Conservation (phyloP, 768 basidiomycete genomes). For the Mycena belliarum region DNA sequence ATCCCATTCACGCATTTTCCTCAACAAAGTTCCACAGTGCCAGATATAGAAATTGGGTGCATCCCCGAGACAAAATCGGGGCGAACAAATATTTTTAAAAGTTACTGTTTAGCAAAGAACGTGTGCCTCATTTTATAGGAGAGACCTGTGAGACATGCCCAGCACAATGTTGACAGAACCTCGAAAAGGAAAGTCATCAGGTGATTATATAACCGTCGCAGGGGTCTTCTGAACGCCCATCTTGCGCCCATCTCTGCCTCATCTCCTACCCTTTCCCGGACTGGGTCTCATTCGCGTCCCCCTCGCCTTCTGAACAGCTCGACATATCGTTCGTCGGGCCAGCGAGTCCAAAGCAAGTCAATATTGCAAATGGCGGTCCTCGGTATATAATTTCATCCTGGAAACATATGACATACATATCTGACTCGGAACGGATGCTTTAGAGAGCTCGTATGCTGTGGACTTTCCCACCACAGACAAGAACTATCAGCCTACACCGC, state of each 20-base stretch:
- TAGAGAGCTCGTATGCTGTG: conserved; percentile 14
- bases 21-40: too few species aligned
- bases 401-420: conserved; percentile 10
- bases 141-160: too few species aligned
- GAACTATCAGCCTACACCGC: conserved; percentile 32
- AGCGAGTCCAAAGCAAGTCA: not conserved
- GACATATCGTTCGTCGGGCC: not conserved
- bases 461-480: conserved; percentile 25
- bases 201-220: not conserved
- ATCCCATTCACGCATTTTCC: too few species aligned
- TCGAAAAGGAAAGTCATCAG: not conserved
- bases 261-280: too few species aligned
- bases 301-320: not conserved
- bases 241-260: not conserved
- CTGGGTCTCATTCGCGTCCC: not conserved
- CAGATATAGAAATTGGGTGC: too few species aligned
- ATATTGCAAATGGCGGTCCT: conserved; percentile 17
- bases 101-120: too few species aligned
- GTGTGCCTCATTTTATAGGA: too few species aligned
- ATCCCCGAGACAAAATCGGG: too few species aligned
- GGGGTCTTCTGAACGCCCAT: not conserved
- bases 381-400: conserved; percentile 11
- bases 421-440: conserved; percentile 12
- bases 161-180: not conserved
- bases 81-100: too few species aligned